Evolutionary conservation across 352 stramenopile species (phyloP).

Genomic region (Thraustotheca clavata): DNA sequence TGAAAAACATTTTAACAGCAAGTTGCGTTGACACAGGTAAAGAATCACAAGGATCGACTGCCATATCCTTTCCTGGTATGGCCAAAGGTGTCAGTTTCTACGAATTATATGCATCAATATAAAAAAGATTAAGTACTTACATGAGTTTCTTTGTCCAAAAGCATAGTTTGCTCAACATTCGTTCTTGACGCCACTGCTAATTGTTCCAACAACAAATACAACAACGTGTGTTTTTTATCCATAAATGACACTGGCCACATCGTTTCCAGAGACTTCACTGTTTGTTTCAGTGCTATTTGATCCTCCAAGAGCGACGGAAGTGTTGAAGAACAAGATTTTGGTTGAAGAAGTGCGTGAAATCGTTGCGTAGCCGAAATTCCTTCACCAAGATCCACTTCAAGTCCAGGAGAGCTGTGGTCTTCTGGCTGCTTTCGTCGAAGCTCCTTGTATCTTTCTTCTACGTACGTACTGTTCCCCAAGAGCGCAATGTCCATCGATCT

Average conservation of each 20-base stretch:
- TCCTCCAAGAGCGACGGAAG: slow-evolving; percentile 21
- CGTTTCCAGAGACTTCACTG: slow-evolving; percentile 24
- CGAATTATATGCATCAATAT: not conserved
- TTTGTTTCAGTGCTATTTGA: not conserved
- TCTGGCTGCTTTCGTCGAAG: slow-evolving; percentile 25
- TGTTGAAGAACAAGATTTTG: not conserved
- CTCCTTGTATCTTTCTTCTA: slow-evolving; percentile 39
- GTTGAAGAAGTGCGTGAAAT: not conserved
- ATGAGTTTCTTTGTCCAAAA: not conserved
- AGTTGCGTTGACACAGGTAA: slow-evolving; percentile 41
- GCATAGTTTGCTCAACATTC: not conserved
- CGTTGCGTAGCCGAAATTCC: not conserved
- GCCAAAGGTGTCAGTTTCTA: slow-evolving; percentile 19
- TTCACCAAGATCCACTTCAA: not conserved
- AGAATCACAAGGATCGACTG: not conserved
- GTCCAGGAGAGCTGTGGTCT: not conserved
- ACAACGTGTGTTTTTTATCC: slow-evolving; percentile 34
- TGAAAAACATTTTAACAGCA: slow-evolving; percentile 61
- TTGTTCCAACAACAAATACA: slow-evolving; percentile 27
- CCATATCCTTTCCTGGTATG: slow-evolving; percentile 26
- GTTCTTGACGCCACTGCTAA: not conserved
- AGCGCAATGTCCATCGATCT: slow-evolving; percentile 53
- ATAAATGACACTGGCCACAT: slow-evolving; percentile 25
- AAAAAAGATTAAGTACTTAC: not conserved
- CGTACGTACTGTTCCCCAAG: slow-evolving; percentile 34